These are phyloP conservation scores for Adiantum capillusveneris DNA, from an alignment of 75 land plant species.

Conservation along the genomic window DNA sequence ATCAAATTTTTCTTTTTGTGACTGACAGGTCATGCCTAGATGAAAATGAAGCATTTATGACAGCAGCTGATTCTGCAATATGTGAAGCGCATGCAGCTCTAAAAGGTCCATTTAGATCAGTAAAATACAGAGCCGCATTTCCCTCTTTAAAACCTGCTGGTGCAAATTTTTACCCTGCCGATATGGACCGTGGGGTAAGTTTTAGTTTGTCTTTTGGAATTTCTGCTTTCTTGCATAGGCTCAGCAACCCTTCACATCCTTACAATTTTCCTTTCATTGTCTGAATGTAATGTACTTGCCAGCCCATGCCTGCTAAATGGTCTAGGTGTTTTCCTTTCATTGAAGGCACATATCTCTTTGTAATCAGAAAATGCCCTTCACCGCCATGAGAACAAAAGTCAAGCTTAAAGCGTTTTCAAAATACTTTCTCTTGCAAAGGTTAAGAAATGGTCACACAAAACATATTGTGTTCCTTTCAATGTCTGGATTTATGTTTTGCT, in stretches of 20 bases:
- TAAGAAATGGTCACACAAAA: too few relatives aligned
- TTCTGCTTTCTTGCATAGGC: slow-evolving; percentile 13
- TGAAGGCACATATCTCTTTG: too few relatives aligned
- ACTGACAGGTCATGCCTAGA: slow-evolving; percentile 75
- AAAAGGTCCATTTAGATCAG: slow-evolving; percentile 52
- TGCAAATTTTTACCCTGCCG: slow-evolving; percentile 95
- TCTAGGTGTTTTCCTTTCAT: too few relatives aligned
- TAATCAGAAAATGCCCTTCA: too few relatives aligned
- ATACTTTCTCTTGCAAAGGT: too few relatives aligned
- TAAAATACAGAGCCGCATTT: slow-evolving; percentile 75
- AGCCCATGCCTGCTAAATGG: too few relatives aligned
- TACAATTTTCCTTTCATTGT: background rate
- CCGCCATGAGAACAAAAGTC: too few relatives aligned
- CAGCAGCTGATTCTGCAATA: slow-evolving; percentile 83
- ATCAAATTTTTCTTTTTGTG: background rate
- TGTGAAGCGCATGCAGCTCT: slow-evolving; percentile 46
- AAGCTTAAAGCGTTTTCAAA: too few relatives aligned
- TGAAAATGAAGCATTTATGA: slow-evolving; percentile 75
- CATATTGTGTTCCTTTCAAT: too few relatives aligned
- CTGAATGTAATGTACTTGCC: background rate
- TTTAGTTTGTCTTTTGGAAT: background rate
- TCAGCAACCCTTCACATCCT: too few relatives aligned
- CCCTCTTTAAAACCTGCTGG: slow-evolving; percentile 69
- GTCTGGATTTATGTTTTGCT: too few relatives aligned
- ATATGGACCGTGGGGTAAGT: slow-evolving; percentile 77